These are phyloP conservation scores for Aspergillus sp. DNA, from an alignment of 2,329 filamentous ascomycete species.

Conservation along the genomic window DNA sequence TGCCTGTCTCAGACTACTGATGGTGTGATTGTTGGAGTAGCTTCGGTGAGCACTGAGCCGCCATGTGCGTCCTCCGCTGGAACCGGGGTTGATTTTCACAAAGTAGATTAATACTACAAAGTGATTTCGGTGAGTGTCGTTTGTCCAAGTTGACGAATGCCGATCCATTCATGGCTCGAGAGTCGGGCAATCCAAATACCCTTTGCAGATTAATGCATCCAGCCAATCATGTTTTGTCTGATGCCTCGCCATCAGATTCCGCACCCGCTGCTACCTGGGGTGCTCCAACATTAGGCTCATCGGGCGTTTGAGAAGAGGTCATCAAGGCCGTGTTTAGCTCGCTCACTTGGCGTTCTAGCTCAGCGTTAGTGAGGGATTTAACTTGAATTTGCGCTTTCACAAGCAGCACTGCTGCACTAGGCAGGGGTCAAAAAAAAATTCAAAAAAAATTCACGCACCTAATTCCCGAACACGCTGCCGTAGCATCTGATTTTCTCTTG, in stretches of 20 bases:
- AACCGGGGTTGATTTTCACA: not conserved
- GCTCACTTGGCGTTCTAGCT: conserved; percentile 32
- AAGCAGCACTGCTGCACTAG: not conserved
- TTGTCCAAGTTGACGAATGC: not conserved
- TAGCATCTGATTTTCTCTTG: conserved; percentile 51
- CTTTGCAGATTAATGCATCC: not conserved
- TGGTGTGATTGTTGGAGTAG: not conserved
- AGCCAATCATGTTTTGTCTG: conserved; percentile 23
- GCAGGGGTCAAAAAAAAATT: not conserved
- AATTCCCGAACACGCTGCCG: conserved; percentile 49
- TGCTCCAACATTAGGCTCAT: conserved; percentile 12
- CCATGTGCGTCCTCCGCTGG: not conserved
- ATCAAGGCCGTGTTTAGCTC: conserved; percentile 22
- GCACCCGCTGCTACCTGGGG: conserved; percentile 9
- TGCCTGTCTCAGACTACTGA: not conserved
- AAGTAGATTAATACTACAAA: not conserved
- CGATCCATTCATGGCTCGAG: conserved; percentile 4
- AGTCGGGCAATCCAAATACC: conserved; percentile 2
- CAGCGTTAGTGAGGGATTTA: conserved; percentile 4
- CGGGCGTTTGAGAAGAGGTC: conserved; percentile 7
- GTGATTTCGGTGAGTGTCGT: not conserved
- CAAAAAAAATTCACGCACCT: conserved; percentile 29
- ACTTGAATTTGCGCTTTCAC: not conserved
- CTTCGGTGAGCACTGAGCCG: not conserved
- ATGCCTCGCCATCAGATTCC: conserved; percentile 19